Percentiles rank a stretch among this genome's conserved stretches.
phyloP scores from a whole-genome alignment of 176 grass and related monocot species.

The Chrysopogon serrulatus region DNA sequence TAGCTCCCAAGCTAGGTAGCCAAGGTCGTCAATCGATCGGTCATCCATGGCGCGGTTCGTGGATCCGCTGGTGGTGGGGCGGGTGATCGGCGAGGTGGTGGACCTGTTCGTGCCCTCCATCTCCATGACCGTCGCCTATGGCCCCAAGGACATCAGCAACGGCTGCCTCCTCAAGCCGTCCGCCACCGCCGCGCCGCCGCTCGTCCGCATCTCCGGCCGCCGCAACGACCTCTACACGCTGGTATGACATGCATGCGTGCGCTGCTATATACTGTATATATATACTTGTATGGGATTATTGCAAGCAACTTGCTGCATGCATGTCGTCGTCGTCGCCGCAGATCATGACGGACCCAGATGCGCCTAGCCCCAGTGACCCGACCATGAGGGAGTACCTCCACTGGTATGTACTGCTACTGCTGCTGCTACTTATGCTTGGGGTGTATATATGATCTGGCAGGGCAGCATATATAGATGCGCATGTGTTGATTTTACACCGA shows the following conservation, averaged over 20 bases:
- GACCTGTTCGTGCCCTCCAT: slow-evolving; percentile 76
- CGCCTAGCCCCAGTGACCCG: slow-evolving; percentile 81
- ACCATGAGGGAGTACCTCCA: slow-evolving; percentile 77
- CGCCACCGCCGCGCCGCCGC: slow-evolving; percentile 38
- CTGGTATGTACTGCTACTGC: slow-evolving; percentile 11
- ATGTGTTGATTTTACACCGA: no score
- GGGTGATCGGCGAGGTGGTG: slow-evolving; percentile 88
- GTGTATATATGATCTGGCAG: not conserved
- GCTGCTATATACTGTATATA: not conserved
- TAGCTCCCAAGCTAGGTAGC: not conserved
- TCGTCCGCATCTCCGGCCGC: slow-evolving; percentile 55
- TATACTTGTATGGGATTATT: not conserved
- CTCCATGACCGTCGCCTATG: slow-evolving; percentile 58
- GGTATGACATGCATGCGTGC: slow-evolving; percentile 13
- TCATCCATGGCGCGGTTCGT: slow-evolving; percentile 45
- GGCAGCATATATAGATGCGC: no score
- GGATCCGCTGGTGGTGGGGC: slow-evolving; percentile 77
- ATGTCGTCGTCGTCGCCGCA: not conserved
- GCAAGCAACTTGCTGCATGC: not conserved
- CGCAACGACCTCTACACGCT: slow-evolving; percentile 62
- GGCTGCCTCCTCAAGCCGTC: slow-evolving; percentile 78
- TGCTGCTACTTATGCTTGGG: not conserved
- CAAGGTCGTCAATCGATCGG: not conserved
- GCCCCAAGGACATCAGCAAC: slow-evolving; percentile 68
- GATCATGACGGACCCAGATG: slow-evolving; percentile 91